Conservation (phyloP, 768 basidiomycete genomes). For the Tylopilus subfusipes region DNA sequence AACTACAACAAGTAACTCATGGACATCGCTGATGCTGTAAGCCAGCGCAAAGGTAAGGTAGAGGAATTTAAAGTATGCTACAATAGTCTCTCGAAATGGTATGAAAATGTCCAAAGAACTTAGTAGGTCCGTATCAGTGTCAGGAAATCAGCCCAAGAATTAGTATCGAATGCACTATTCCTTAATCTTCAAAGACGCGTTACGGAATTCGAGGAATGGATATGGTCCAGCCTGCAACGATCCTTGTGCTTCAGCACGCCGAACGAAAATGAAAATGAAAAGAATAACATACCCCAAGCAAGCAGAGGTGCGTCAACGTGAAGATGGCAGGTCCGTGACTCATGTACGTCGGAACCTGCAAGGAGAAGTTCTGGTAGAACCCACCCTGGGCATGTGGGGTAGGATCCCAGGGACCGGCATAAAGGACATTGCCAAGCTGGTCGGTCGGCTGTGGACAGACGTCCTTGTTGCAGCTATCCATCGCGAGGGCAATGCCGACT, state of each 20-base stretch:
- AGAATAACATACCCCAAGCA: too few species aligned
- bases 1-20: too few species aligned
- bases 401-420: constrained; percentile 28
- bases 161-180: constrained; percentile 1
- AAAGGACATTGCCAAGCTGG: constrained; percentile 25
- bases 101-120: background rate
- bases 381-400: constrained; percentile 11
- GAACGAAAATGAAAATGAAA: background rate
- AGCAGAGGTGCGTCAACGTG: too few species aligned
- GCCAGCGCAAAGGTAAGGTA: too few species aligned
- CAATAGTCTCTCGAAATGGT: background rate
- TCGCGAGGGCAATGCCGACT: too few species aligned
- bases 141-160: background rate
- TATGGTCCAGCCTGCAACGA: constrained; percentile 19
- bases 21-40: too few species aligned
- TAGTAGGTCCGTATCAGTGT: background rate
- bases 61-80: background rate
- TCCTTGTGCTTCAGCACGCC: background rate
- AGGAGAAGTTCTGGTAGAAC: too few species aligned
- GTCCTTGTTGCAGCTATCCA: constrained; percentile 24
- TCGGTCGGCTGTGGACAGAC: constrained; percentile 22
- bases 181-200: constrained; percentile 17
- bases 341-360: constrained; percentile 11
- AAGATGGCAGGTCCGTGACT: too few species aligned
- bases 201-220: constrained; percentile 31